Percentiles rank a stretch among this genome's conserved stretches.
These are phyloP conservation scores for Tritrichomonas foetus DNA, from an alignment of 208 protist species.

Conservation along the genomic window DNA sequence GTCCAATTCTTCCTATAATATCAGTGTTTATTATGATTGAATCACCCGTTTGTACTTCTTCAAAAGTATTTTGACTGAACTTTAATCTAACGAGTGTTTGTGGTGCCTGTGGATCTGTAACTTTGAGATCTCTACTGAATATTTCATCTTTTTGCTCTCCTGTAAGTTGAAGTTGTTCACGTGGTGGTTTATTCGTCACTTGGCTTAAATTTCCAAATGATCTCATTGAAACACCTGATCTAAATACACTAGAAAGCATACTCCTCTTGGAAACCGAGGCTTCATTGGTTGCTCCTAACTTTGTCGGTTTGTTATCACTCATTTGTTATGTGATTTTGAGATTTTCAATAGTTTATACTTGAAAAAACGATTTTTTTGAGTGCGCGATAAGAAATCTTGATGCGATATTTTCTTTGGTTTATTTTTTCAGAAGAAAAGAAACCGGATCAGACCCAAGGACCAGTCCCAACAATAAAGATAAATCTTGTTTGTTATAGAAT, in stretches of 20 bases:
- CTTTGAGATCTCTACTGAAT: not conserved
- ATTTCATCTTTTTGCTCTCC: not conserved
- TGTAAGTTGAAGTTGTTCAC: not conserved
- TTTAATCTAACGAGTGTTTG: not conserved
- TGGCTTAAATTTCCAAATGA: not conserved
- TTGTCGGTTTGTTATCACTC: too few relatives aligned
- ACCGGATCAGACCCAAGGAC: too few relatives aligned
- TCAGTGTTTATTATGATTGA: not conserved
- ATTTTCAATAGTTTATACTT: too few relatives aligned
- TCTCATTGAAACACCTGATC: not conserved
- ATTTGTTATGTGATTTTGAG: too few relatives aligned
- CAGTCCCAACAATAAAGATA: too few relatives aligned
- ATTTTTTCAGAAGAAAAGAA: too few relatives aligned
- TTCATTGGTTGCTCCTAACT: too few relatives aligned
- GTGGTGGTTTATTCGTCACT: not conserved
- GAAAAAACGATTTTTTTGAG: too few relatives aligned
- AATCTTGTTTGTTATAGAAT: too few relatives aligned
- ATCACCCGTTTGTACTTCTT: not conserved
- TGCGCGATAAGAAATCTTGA: too few relatives aligned
- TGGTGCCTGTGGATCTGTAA: slow-evolving; percentile 32
- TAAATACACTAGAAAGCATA: not conserved
- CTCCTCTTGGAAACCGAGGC: too few relatives aligned
- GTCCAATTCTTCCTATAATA: not conserved
- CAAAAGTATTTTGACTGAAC: not conserved
- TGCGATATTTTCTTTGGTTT: too few relatives aligned